phyloP scores from a whole-genome alignment of 352 stramenopile species.

The Globisporangium paddicum region DNA sequence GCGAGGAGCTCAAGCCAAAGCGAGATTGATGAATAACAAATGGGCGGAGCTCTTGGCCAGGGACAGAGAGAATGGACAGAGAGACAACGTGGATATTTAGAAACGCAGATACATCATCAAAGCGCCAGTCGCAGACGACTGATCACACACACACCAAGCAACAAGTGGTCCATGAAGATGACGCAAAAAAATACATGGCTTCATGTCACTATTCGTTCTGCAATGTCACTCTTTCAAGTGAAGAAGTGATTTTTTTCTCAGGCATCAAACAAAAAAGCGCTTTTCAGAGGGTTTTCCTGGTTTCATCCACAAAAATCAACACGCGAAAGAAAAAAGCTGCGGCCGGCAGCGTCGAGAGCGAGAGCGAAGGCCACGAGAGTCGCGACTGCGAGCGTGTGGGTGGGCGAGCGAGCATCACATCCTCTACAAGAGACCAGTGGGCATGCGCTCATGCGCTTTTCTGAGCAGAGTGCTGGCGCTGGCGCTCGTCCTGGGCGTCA shows the following conservation, averaged over 20 bases:
- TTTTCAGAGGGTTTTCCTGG: slow-evolving; percentile 4
- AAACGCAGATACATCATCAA: neutral
- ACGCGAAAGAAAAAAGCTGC: slow-evolving; percentile 1
- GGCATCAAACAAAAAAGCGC: too few species aligned
- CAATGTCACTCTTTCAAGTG: too few species aligned
- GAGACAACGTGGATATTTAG: neutral
- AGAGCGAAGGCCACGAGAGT: neutral
- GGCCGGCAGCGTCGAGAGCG: neutral
- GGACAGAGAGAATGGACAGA: neutral
- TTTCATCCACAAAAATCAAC: neutral
- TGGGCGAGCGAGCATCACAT: neutral
- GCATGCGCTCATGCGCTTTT: neutral
- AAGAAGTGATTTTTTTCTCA: too few species aligned
- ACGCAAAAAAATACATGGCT: too few species aligned
- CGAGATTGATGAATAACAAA: neutral
- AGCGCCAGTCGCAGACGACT: neutral
- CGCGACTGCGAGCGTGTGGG: neutral
- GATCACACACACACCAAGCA: too few species aligned
- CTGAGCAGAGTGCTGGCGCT: neutral
- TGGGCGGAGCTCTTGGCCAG: neutral
- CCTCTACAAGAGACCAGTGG: neutral
- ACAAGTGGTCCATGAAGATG: too few species aligned
- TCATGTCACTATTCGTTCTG: too few species aligned
- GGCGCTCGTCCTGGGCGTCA: neutral
- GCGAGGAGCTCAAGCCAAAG: slow-evolving; percentile 3